Base-by-base conservation (phyloP, 768 basidiomycete species). In the Boletus insuetus region DNA sequence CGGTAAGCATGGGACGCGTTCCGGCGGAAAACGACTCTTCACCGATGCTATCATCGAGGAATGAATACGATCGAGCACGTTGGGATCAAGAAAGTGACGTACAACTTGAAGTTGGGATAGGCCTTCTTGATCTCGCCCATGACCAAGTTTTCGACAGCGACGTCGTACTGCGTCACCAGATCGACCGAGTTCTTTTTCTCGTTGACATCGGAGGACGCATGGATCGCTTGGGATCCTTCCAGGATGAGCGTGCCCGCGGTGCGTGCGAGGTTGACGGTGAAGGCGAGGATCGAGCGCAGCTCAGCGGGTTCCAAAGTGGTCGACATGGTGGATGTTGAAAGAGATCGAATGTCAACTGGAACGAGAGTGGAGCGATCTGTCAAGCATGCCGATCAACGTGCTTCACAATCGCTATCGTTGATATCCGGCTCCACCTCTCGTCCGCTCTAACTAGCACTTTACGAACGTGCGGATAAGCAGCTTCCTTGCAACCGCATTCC, bases 111-210 rank as follows among this genome's bases (percentile, higher is more conserved):
- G 3, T 72, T 60, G 0, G 94, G 92, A 69, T 90, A 95, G 48
- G 74, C 77, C 24, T 73, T 70, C 31, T 76, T 74, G 51, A 96
- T 82, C 66, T 86, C 81, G 29, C 76, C 66, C 72, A 84, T 86
- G 48, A 97, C 91, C 44, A 94, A 75, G 56, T 90, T 85, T 71
- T 97, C 95, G 12, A 97, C 95, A 43, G 80, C 83, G 37, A 94
- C 87, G 70, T 98, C 95, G 64, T 91, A 97, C 73, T 95, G 89
- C 0, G 95, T 98, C 24, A 98, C 95, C 32, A 98, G 77, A 73
- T 97, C 95, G 20, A 94, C 93, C 3, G 93, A 83, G 67, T 95
- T 97, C 74, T 91, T 92, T 82, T 97, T 98, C 76, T 90, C 87
- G 58, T 81, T 82, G 35, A 89, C 76, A 62, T 79, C 76, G 0